These are phyloP conservation scores for Zygoascus tannicola DNA, from an alignment of 805 yeast genomes.

Conservation along the genomic window DNA sequence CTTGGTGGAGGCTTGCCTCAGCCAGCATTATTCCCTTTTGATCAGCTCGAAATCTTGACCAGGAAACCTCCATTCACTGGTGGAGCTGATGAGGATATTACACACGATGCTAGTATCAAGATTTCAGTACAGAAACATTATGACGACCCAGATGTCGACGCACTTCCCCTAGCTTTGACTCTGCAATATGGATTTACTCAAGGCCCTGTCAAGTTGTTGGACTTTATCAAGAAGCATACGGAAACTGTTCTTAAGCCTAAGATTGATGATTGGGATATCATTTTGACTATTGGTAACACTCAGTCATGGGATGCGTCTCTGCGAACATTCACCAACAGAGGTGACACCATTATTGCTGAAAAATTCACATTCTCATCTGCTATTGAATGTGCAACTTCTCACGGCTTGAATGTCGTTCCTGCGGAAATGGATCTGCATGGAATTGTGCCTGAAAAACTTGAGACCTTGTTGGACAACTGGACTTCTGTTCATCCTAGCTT, in stretches of 20 bases:
- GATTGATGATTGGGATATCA: constrained; percentile 62
- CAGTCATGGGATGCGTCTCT: constrained; percentile 78
- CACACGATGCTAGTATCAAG: constrained; percentile 21
- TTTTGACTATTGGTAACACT: constrained; percentile 79
- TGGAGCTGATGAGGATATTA: constrained; percentile 41
- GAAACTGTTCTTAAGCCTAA: constrained; percentile 35
- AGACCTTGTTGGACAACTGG: constrained; percentile 58
- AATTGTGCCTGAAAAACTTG: constrained; percentile 63
- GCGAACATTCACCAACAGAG: constrained; percentile 66
- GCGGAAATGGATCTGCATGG: constrained; percentile 75
- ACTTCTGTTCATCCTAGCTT: too few relatives aligned
- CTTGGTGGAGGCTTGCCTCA: constrained; percentile 95
- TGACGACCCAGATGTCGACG: constrained; percentile 27
- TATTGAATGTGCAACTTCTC: constrained; percentile 68
- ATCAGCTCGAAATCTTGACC: constrained; percentile 55
- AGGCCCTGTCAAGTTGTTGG: constrained; percentile 65
- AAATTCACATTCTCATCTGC: constrained; percentile 79
- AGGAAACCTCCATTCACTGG: constrained; percentile 63
- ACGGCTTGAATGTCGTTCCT: constrained; percentile 60
- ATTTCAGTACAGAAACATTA: constrained; percentile 35
- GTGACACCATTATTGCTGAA: constrained; percentile 78
- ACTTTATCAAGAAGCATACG: constrained; percentile 65
- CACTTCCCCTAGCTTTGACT: constrained; percentile 68
- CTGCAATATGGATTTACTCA: constrained; percentile 84
- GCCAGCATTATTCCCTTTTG: constrained; percentile 88